Percentiles rank a stretch among this genome's conserved stretches.
phyloP scores from a whole-genome alignment of 116 monocot genomes.

The Phalaenopsis hybrid region DNA sequence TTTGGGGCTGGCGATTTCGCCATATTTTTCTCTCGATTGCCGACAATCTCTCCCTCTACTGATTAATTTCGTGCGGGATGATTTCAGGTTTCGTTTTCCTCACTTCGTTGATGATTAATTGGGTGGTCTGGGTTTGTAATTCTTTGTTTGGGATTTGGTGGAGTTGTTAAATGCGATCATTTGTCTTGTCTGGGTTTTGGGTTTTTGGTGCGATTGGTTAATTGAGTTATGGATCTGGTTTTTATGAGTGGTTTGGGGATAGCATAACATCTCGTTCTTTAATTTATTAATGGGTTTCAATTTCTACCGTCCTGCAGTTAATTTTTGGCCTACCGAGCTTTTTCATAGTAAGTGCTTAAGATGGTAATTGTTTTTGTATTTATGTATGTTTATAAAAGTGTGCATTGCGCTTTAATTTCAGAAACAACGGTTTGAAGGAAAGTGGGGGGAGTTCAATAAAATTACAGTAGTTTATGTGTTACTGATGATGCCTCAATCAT shows the following conservation, averaged over 20 bases:
- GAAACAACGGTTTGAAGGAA: neutral
- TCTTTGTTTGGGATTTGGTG: no score
- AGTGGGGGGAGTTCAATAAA: neutral
- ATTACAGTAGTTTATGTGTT: neutral
- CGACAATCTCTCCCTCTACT: neutral
- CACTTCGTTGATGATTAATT: neutral
- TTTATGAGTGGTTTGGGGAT: neutral
- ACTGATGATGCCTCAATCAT: neutral
- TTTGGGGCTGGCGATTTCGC: neutral
- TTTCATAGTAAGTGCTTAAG: neutral
- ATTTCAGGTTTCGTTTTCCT: neutral
- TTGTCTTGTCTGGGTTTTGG: conserved; percentile 2
- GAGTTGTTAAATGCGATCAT: neutral
- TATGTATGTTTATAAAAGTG: neutral
- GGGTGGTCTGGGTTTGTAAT: neutral
- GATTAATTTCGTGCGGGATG: neutral
- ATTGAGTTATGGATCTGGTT: neutral
- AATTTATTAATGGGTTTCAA: neutral
- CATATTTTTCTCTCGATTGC: neutral
- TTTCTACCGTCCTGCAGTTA: neutral
- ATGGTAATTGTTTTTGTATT: neutral
- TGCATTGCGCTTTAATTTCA: neutral
- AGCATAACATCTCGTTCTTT: neutral
- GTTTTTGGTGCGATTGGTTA: neutral
- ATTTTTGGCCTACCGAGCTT: neutral